Evolutionary conservation across 2,329 filamentous ascomycete genomes (phyloP).

Genomic region (Keithomyces neogunnii): DNA sequence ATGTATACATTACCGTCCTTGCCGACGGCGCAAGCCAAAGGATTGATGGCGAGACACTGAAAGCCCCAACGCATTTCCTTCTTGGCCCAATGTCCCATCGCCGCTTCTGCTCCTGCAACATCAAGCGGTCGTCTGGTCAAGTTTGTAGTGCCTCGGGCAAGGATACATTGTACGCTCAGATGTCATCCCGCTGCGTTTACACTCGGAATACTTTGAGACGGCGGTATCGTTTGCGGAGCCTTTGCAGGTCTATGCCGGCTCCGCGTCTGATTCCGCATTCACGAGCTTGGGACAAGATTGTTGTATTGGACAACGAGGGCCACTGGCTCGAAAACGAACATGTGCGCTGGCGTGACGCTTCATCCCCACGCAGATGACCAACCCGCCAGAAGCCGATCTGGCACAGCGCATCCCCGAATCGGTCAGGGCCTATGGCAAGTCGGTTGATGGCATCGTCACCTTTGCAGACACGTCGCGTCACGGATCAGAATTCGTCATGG

Average conservation of each 20-base stretch:
- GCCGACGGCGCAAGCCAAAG: background rate
- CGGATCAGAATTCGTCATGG: slow-evolving; percentile 10
- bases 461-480: slow-evolving; percentile 6
- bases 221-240: slow-evolving; percentile 6
- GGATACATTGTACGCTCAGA: slow-evolving; percentile 6
- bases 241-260: slow-evolving; percentile 1
- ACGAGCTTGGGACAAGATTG: background rate
- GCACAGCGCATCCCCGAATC: background rate
- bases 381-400: slow-evolving; percentile 5
- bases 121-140: slow-evolving; percentile 1
- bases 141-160: slow-evolving; percentile 3
- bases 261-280: no score
- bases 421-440: slow-evolving; percentile 4
- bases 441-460: slow-evolving; percentile 8
- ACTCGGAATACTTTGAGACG: slow-evolving; percentile 3
- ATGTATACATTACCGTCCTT: no score
- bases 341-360: slow-evolving; percentile 7
- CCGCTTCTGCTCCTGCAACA: background rate
- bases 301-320: slow-evolving; percentile 4
- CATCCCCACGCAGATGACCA: slow-evolving; percentile 4
- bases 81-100: slow-evolving; percentile 1
- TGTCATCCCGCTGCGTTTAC: slow-evolving; percentile 4
- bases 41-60: background rate
- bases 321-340: slow-evolving; percentile 5
- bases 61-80: slow-evolving; percentile 1